Conservation (phyloP, 2,329 filamentous ascomycete genomes). For the Penicillium psychrosexuale region DNA sequence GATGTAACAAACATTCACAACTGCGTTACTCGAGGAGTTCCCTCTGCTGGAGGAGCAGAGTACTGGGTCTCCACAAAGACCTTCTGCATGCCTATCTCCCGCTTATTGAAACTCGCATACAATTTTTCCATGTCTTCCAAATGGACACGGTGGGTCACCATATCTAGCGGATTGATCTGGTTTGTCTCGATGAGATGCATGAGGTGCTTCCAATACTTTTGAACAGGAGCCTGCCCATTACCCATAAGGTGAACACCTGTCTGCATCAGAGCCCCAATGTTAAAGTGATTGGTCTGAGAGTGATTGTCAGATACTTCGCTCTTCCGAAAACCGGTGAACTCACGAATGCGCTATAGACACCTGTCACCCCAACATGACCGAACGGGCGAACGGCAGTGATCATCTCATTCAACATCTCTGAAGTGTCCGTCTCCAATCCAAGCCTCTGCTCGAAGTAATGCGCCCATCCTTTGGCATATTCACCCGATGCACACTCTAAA, state of each 20-base stretch:
- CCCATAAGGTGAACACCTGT: slow-evolving; percentile 76
- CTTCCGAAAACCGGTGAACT: slow-evolving; percentile 25
- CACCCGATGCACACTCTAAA: slow-evolving; percentile 65
- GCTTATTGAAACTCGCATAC: slow-evolving; percentile 59
- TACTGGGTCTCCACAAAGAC: slow-evolving; percentile 64
- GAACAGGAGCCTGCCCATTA: slow-evolving; percentile 69
- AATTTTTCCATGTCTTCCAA: slow-evolving; percentile 70
- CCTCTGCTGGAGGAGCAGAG: slow-evolving; percentile 51
- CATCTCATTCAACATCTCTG: slow-evolving; percentile 57
- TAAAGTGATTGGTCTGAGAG: slow-evolving; percentile 70
- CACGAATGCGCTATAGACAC: slow-evolving; percentile 62
- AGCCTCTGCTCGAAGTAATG: slow-evolving; percentile 59
- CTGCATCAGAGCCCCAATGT: slow-evolving; percentile 81
- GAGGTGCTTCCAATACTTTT: slow-evolving; percentile 80
- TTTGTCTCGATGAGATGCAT: slow-evolving; percentile 64
- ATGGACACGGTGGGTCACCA: slow-evolving; percentile 74
- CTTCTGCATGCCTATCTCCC: slow-evolving; percentile 70
- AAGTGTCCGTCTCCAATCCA: slow-evolving; percentile 80
- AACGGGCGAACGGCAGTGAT: slow-evolving; percentile 55
- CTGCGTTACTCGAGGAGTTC: slow-evolving; percentile 52
- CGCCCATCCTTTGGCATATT: slow-evolving; percentile 61
- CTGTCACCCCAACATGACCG: slow-evolving; percentile 71
- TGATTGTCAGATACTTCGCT: not conserved
- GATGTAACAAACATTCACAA: slow-evolving; percentile 8
- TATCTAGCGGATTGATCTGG: slow-evolving; percentile 70